Evolutionary conservation across 2,329 filamentous ascomycete genomes (phyloP), one percentile per base, ranked within the genome.

Genomic region (Hymenoscyphus infarciens): DNA sequence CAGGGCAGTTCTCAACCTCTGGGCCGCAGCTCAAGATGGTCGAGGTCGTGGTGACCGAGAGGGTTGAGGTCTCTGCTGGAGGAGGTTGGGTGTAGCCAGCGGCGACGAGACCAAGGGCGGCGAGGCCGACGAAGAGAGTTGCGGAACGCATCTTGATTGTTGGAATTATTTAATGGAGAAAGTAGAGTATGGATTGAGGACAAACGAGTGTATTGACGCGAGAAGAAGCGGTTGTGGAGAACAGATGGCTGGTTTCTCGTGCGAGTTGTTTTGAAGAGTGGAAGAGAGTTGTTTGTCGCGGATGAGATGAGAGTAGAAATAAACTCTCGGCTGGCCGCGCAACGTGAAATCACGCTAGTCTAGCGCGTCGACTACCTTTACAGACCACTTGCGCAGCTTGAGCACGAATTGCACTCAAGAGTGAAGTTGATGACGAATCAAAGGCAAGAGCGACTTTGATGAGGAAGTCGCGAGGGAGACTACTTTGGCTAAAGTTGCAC

Each of bases 1-100:
- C 49, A 22, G 45, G 49, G 31, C 58, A 60, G 19, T 27, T 31
- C 16, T 29, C 35, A 10, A 54, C 45, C 10, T 38, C 29, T 3
- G 49, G 49, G 22, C 31, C 45, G 49, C 58, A 60, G 29, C 38
- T 29, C 25, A 54, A 29, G 29, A 60, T 54, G n/a, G 58, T 60
- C 8, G 58, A 60, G 29, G 31, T 35, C 13, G 27, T n/a, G 27
- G 31, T 39, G n/a, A 38, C 45, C 16, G 53, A 4, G 39, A 60
- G 22, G 13, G 58, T 60, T 7, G 58, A 60, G 15, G 45, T 38
- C 35, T 31, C 29, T 31, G 35, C 4, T 15, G 35, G 35, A 5
- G 35, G 11, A 15, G 35, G 35, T 38, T 38, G 35, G 13, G 35
- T 54, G 5, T 19, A 35, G 19, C 8, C n/a, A 19, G 58, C 58